Evolutionary conservation across 192 early-diverging fungal genomes (phyloP), one percentile per base, ranked within the genome.

Genomic region (Backusella liffmaniae): DNA sequence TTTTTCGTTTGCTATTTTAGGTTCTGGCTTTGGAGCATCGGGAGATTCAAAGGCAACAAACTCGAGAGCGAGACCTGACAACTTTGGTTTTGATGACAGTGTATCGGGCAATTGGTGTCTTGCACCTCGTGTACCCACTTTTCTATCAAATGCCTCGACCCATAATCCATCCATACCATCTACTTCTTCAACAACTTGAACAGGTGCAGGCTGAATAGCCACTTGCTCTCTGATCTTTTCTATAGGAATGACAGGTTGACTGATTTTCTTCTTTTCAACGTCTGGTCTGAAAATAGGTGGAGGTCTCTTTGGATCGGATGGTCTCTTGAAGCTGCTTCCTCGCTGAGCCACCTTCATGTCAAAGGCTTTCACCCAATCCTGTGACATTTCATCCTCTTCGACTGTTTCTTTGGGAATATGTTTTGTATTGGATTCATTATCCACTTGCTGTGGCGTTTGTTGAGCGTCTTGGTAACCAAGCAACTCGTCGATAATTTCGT

Each of bases 61-160:
- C 23, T 62, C 56, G 9, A 62, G 56, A 4, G 9, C 56, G 26
- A 62, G 56, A 10, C 23, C 56, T 10, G 21, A 13, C n/a, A 62
- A 29, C 21, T 26, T 49, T 29, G 70, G 70, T 32, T 41, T 15
- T 26, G 70, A 8, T 2, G 70, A 71, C 16, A 71, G 18, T 29
- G 70, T 71, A 18, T 71, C 70, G 8, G 29, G 29, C 16, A 71
- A 32, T 16, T 46, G 9, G 8, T 26, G 21, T 26, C 56, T 35
- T 67, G 74, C 66, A 18, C 72, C 72, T 29, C 76, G 51, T 13
- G 76, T 72, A 16, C 53, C 42, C 6, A 77, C 76, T 53, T 80
- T 80, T 59, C 37, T 49, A 56, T 80, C 75, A 74, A 80, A 80
- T 21, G 79, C 79, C 44, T 80, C 66, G 4, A 80, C 72, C 79